Evolutionary conservation across 2,329 filamentous ascomycete genomes (phyloP).

Genomic region (Stagonosporopsis cucurbitacearum): DNA sequence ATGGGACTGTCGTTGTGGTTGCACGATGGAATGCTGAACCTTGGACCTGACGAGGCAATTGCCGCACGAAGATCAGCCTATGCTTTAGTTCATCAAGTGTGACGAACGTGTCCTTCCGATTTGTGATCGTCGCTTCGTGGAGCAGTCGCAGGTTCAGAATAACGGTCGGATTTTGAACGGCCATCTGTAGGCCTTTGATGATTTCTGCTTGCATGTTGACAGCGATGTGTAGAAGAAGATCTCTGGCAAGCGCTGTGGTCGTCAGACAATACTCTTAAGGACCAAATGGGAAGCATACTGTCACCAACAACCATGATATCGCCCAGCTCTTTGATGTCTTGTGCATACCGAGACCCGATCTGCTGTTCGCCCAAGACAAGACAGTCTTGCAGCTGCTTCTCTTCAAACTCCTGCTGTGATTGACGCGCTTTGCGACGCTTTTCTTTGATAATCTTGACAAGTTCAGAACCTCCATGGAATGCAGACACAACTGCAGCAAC

Average conservation of each 20-base stretch:
- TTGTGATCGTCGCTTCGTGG: constrained; percentile 48
- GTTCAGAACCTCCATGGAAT: constrained; percentile 51
- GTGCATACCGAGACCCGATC: constrained; percentile 42
- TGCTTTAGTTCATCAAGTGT: constrained; percentile 49
- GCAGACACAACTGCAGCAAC: constrained; percentile 53
- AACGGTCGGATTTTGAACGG: constrained; percentile 40
- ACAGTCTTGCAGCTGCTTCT: constrained; percentile 49
- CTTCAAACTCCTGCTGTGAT: constrained; percentile 41
- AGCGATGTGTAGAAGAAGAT: constrained; percentile 48
- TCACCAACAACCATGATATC: constrained; percentile 48
- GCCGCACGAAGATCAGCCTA: constrained; percentile 37
- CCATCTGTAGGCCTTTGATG: constrained; percentile 49
- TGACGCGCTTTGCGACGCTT: constrained; percentile 39
- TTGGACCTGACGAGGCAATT: constrained; percentile 28
- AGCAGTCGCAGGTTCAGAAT: constrained; percentile 45
- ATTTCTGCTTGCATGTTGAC: constrained; percentile 47
- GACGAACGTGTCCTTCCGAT: constrained; percentile 41
- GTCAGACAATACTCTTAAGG: background rate
- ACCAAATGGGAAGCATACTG: constrained; percentile 33
- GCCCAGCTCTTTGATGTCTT: constrained; percentile 46
- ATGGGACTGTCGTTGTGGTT: constrained; percentile 23
- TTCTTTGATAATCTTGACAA: constrained; percentile 46
- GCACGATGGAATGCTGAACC: constrained; percentile 7
- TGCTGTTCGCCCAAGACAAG: constrained; percentile 47
- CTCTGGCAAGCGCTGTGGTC: constrained; percentile 42